A percentile compares a stretch with the other conserved stretches of the same genome.
phyloP scores from a whole-genome alignment of 306 rosid species.

The Prinsepia uniflora region DNA sequence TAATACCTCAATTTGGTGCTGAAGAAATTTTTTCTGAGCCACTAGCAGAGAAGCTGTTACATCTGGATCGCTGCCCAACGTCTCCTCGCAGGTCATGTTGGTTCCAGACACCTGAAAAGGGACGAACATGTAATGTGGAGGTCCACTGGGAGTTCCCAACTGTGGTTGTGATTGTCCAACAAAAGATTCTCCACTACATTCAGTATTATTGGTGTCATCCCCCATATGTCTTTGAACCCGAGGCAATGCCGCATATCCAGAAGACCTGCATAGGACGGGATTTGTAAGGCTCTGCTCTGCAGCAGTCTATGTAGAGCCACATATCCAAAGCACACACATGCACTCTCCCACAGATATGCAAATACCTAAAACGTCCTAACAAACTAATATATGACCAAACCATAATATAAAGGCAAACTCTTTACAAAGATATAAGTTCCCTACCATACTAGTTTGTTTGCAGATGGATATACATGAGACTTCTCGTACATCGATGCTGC shows the following conservation, averaged over 20 bases:
- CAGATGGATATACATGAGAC: slow-evolving; percentile 59
- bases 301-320: not conserved
- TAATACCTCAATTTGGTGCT: slow-evolving; percentile 69
- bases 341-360: not conserved
- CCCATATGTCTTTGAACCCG: slow-evolving; percentile 35
- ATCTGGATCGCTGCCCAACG: slow-evolving; percentile 39
- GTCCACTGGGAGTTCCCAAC: slow-evolving; percentile 47
- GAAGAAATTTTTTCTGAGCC: slow-evolving; percentile 53
- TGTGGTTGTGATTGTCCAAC: slow-evolving; percentile 39
- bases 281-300: slow-evolving; percentile 3
- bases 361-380: not conserved
- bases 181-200: slow-evolving; percentile 42
- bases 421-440: slow-evolving; percentile 14
- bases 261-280: slow-evolving; percentile 45
- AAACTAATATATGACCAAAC: not conserved
- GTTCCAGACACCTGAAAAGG: slow-evolving; percentile 39
- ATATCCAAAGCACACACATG: not conserved
- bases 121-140: slow-evolving; percentile 37
- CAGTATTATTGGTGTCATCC: slow-evolving; percentile 32
- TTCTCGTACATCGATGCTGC: slow-evolving; percentile 92
- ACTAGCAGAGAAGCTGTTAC: slow-evolving; percentile 44
- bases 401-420: slow-evolving; percentile 8
- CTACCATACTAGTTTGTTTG: slow-evolving; percentile 70
- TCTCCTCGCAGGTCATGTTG: slow-evolving; percentile 35
- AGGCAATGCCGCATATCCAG: slow-evolving; percentile 56